Conservation (phyloP, 2,329 filamentous ascomycete genomes). For the Pseudocercospora musae region DNA sequence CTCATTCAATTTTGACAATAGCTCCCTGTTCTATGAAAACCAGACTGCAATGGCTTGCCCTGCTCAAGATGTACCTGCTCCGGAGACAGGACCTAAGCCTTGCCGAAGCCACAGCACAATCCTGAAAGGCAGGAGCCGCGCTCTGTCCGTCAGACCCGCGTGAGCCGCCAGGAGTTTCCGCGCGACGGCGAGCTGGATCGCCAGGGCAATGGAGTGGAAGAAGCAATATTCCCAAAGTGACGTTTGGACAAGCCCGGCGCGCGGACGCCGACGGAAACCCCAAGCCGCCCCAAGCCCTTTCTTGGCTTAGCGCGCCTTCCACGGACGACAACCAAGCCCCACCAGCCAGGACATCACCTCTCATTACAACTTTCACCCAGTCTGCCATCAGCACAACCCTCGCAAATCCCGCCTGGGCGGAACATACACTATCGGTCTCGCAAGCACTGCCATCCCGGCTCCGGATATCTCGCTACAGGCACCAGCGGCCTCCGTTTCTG, state of each 20-base stretch:
- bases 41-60: background rate
- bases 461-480: background rate
- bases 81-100: background rate
- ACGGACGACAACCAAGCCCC: background rate
- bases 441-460: background rate
- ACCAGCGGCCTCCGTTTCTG: background rate
- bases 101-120: background rate
- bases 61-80: background rate
- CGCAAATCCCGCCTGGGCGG: background rate
- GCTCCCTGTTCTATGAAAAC: background rate
- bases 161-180: background rate
- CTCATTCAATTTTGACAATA: background rate
- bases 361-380: background rate
- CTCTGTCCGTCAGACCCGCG: background rate
- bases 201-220: background rate
- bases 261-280: background rate
- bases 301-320: background rate
- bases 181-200: background rate
- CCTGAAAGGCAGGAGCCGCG: background rate
- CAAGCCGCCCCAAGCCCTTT: background rate
- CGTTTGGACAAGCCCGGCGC: background rate
- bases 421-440: background rate
- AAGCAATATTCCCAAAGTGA: background rate
- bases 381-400: background rate
- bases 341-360: background rate